Conservation (phyloP, 2,329 filamentous ascomycete species). For the Allantophomopsis lycopodina region DNA sequence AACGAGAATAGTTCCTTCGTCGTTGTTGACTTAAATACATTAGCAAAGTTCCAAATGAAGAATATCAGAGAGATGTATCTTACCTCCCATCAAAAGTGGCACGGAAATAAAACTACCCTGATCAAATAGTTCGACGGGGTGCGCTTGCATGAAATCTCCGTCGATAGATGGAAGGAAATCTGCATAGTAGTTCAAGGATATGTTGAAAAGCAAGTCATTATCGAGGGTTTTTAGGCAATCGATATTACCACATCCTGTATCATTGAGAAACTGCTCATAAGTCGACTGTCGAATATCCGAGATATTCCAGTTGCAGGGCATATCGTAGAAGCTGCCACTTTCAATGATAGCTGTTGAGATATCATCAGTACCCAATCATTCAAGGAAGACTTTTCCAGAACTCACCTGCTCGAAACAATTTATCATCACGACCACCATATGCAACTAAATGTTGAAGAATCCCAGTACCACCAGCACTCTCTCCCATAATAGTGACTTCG, state of each 20-base stretch:
- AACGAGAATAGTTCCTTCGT: too few species aligned
- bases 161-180: conserved; percentile 15
- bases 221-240: conserved; percentile 26
- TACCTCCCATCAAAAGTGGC: conserved; percentile 18
- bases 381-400: conserved; percentile 13
- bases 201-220: conserved; percentile 26
- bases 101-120: conserved; percentile 17
- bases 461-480: conserved; percentile 24
- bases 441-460: conserved; percentile 36
- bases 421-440: conserved; percentile 36
- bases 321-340: conserved; percentile 24
- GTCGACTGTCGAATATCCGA: background rate
- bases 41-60: too few species aligned
- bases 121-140: conserved; percentile 13
- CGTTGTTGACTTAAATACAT: too few species aligned
- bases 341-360: conserved; percentile 30
- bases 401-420: conserved; percentile 28
- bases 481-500: conserved; percentile 24
- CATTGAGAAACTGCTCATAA: conserved; percentile 8
- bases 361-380: conserved; percentile 24
- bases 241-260: conserved; percentile 18
- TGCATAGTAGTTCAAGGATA: conserved; percentile 16
- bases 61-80: too few species aligned
- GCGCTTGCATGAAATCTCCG: conserved; percentile 18
- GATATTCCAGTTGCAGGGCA: conserved; percentile 13